These are phyloP conservation scores for Tylopilus sp. DNA, from an alignment of 768 basidiomycete genomes.

Conservation along the genomic window DNA sequence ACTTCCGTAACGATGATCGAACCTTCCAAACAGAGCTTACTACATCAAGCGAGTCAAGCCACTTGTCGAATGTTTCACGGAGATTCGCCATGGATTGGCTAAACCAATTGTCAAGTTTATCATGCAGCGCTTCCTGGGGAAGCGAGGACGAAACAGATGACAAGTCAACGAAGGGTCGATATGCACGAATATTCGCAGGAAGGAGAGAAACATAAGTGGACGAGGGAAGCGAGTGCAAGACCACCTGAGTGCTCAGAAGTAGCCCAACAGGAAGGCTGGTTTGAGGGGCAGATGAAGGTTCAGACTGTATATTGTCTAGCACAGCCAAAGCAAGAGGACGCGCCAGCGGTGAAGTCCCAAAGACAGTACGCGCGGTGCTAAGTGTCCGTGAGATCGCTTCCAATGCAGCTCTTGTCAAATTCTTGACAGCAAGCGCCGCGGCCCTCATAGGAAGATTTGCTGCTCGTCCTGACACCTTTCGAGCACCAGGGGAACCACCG, in stretches of 20 bases:
- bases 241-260: conserved; percentile 59
- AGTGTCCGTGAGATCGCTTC: conserved; percentile 59
- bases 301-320: conserved; percentile 62
- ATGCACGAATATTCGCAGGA: conserved; percentile 64
- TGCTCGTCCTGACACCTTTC: background rate
- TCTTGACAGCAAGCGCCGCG: conserved; percentile 49
- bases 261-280: conserved; percentile 46
- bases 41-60: conserved; percentile 57
- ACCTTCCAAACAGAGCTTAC: conserved; percentile 72
- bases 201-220: conserved; percentile 79
- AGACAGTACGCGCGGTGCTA: conserved; percentile 53
- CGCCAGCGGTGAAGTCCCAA: conserved; percentile 37
- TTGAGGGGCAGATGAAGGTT: conserved; percentile 28
- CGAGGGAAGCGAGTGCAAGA: conserved; percentile 74
- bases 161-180: conserved; percentile 83
- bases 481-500: conserved; percentile 31
- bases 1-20: conserved; percentile 48
- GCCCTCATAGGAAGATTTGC: conserved; percentile 27
- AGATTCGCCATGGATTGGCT: conserved; percentile 45
- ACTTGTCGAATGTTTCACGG: conserved; percentile 43
- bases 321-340: conserved; percentile 52
- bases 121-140: conserved; percentile 39
- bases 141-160: conserved; percentile 54
- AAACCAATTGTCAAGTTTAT: conserved; percentile 65
- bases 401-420: conserved; percentile 49